Conservation (phyloP, 2,329 filamentous ascomycete species). For the Akanthomyces lecanii region DNA sequence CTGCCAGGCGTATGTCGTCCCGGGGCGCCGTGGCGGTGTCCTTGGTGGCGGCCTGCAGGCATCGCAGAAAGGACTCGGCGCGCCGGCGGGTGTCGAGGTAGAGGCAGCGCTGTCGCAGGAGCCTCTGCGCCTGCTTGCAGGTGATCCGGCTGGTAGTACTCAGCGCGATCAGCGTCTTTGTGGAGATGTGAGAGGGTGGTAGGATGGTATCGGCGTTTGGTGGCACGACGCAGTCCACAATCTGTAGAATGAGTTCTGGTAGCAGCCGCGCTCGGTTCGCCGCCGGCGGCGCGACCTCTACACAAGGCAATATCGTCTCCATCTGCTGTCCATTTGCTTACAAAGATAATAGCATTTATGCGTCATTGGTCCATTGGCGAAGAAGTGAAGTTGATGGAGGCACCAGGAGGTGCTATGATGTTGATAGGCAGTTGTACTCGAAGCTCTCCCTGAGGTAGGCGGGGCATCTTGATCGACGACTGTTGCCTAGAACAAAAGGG, state of each 20-base stretch:
- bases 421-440: conserved; percentile 10
- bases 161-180: conserved; percentile 34
- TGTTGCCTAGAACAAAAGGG: neutral
- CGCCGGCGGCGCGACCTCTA: neutral
- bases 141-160: conserved; percentile 33
- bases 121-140: conserved; percentile 29
- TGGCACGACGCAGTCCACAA: conserved; percentile 19
- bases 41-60: neutral
- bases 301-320: neutral
- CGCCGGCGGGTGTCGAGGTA: conserved; percentile 21
- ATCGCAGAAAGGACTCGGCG: neutral
- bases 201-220: conserved; percentile 20
- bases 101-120: conserved; percentile 34
- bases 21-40: neutral
- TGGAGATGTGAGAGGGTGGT: conserved; percentile 29
- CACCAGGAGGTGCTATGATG: conserved; percentile 6
- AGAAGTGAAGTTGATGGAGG: neutral
- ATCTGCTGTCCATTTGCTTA: neutral
- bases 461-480: conserved; percentile 25
- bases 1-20: conserved; percentile 28
- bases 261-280: conserved; percentile 10
- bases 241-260: conserved; percentile 18
- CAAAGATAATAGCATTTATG: neutral
- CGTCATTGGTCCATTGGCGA: neutral
- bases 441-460: conserved; percentile 9